Evolutionary conservation across 306 rosid genomes (phyloP).

Genomic region (Cicer cuneatum): DNA sequence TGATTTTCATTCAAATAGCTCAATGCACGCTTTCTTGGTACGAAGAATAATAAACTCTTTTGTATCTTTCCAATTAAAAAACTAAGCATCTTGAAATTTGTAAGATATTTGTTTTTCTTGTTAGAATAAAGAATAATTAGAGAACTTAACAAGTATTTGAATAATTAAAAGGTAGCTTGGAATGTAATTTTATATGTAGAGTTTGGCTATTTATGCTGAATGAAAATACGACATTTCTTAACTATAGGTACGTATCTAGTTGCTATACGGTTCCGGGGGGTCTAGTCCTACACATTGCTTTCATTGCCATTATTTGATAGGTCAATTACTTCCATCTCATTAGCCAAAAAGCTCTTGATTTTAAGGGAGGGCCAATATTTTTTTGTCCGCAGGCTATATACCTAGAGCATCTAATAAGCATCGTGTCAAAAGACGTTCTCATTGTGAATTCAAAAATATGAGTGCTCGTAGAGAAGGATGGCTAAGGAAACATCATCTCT

Average conservation of each 20-base stretch:
- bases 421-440: too few relatives aligned
- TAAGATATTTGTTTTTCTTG: slow-evolving; percentile 12
- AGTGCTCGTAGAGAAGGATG: too few relatives aligned
- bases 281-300: neutral
- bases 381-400: neutral
- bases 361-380: slow-evolving; percentile 32
- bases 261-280: neutral
- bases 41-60: slow-evolving; percentile 47
- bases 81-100: slow-evolving; percentile 35
- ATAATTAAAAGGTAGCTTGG: neutral
- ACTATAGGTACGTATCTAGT: neutral
- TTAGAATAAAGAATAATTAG: neutral
- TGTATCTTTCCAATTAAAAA: slow-evolving; percentile 48
- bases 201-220: slow-evolving; percentile 7
- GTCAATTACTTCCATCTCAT: slow-evolving; percentile 19
- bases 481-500: too few relatives aligned
- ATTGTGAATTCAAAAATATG: too few relatives aligned
- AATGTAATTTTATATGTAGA: neutral
- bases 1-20: slow-evolving; percentile 28
- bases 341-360: slow-evolving; percentile 3
- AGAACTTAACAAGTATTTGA: neutral
- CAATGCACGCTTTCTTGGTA: slow-evolving; percentile 43
- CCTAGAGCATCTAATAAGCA: too few relatives aligned
- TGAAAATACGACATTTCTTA: neutral
- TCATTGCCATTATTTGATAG: slow-evolving; percentile 22